Conservation (phyloP, 345 rosid genomes). For the Eucalyptus erythrocorys region DNA sequence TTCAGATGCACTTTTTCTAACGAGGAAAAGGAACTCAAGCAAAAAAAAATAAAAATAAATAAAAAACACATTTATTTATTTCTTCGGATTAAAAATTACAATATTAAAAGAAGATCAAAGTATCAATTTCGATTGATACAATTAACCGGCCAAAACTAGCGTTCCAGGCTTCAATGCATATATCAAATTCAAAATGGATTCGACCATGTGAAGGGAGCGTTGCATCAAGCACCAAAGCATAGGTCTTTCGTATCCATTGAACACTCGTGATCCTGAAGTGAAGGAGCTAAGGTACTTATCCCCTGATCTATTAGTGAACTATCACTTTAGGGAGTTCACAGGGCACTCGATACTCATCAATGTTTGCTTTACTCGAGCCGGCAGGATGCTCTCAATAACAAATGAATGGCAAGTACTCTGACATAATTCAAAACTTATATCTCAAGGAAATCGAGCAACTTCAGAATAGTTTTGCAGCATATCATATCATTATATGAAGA, state of each 20-base stretch:
- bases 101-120: no score
- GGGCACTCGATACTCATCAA: not conserved
- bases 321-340: not conserved
- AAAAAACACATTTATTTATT: not conserved
- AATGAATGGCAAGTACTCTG: not conserved
- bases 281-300: not conserved
- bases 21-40: not conserved
- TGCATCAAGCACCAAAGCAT: not conserved
- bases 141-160: not conserved
- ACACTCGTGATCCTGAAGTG: not conserved
- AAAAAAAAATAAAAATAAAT: no score
- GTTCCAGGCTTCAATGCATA: not conserved
- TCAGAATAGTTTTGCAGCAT: not conserved
- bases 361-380: not conserved
- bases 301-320: not conserved
- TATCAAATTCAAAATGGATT: not conserved
- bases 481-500: not conserved
- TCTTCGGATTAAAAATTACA: no score
- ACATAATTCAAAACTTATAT: not conserved
- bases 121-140: no score
- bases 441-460: not conserved
- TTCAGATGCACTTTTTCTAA: not conserved
- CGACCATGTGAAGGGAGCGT: not conserved
- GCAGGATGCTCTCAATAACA: not conserved
- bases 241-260: not conserved